A percentile compares a stretch with the other conserved stretches of the same genome.
Evolutionary conservation across 1,284 basidiomycete species (phyloP).

Genomic region (Cronartium ribicola): DNA sequence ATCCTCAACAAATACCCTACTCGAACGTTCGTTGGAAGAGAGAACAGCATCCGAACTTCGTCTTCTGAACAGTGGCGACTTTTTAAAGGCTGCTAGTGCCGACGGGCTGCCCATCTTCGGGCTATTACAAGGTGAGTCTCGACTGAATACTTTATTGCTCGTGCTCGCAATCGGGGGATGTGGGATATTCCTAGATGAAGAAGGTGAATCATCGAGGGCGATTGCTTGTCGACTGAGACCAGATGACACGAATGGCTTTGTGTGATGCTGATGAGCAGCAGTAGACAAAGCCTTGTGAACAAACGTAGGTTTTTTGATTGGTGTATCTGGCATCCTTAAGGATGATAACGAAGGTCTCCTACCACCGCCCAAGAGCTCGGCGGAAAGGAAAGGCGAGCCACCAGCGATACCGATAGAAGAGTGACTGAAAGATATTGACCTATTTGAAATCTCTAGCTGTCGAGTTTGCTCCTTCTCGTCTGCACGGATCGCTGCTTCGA

Average conservation of each 20-base stretch:
- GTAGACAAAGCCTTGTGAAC: constrained; percentile 15
- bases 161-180: not conserved
- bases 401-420: constrained; percentile 7
- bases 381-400: constrained; percentile 12
- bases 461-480: constrained; percentile 17
- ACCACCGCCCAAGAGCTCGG: constrained; percentile 5
- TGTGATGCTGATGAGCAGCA: constrained; percentile 19
- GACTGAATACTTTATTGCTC: not conserved
- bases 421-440: not conserved
- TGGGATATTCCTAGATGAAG: not conserved
- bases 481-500: constrained; percentile 33
- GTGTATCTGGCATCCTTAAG: constrained; percentile 40
- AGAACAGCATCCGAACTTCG: constrained; percentile 32
- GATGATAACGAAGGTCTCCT: constrained; percentile 20
- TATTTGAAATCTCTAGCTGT: constrained; percentile 5
- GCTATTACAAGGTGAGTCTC: not conserved
- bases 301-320: constrained; percentile 34
- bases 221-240: constrained; percentile 14
- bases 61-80: constrained; percentile 19
- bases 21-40: not conserved
- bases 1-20: constrained; percentile 1
- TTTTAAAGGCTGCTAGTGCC: not conserved
- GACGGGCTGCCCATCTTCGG: not conserved
- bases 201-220: not conserved
- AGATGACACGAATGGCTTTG: constrained; percentile 35